Evolutionary conservation across 176 grass and related monocot genomes (phyloP), one percentile per base, ranked within the genome.

Genomic region (Oryza punctata): DNA sequence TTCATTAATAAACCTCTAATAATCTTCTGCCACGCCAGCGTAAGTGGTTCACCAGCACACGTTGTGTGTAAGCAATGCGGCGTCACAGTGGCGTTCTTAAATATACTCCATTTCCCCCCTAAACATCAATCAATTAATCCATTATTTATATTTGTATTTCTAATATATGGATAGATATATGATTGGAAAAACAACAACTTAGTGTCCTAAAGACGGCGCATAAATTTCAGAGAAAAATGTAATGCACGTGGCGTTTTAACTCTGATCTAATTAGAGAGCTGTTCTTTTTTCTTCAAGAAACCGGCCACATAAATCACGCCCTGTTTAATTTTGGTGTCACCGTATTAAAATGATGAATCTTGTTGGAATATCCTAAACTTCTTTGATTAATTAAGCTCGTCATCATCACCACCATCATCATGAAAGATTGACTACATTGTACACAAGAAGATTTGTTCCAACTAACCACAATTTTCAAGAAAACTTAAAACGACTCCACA

Each of bases 1-100:
- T 49, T 35, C 16, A 3, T 45, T 63, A 35, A 9, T 45, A 13
- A 26, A 12, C 46, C 33, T 60, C 24, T 11, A 29, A 9, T n/a
- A 16, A 44, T 25, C 8, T 59, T 67, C 33, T 19, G 44, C 43
- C 82, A 28, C 4, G 43, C 21, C 43, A 37, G 10, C 2, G 0
- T 11, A 37, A 78, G 83, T 78, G 47, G 83, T 70, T 85, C 69
- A 85, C 65, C 83, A 63, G 49, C 65, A 74, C 78, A 67, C 65
- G 61, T 7, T 12, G 60, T 18, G 49, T 25, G 3, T 10, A 59
- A 10, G 10, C 46, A 68, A n/a, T 10, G 10, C 0, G 27, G 19
- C n/a, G 14, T 27, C 63, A 21, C 32, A 29, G 44, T n/a, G 30
- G 10, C 59, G 52, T 12, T 76, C 15, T 0, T 67, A 54, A 49